Conservation (phyloP, 1,139 yeast genomes). For the Lodderomyces orthopsilosis region DNA sequence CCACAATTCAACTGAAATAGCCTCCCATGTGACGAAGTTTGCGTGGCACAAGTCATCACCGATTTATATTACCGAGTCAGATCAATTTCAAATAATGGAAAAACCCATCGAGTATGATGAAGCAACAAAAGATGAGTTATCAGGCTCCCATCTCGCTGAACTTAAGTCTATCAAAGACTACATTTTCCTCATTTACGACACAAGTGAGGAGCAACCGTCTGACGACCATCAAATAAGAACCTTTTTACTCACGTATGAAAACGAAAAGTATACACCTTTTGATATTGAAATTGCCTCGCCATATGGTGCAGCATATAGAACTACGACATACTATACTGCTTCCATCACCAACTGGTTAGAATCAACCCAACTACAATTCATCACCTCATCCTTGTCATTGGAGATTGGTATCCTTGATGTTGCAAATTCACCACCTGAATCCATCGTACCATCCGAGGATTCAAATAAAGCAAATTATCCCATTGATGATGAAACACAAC, state of each 20-base stretch:
- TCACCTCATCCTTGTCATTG: conserved; percentile 62
- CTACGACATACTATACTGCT: conserved; percentile 46
- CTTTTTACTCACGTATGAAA: conserved; percentile 1
- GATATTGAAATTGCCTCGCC: conserved; percentile 52
- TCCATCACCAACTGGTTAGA: conserved; percentile 44
- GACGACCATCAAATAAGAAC: conserved; percentile 20
- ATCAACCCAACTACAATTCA: conserved; percentile 28
- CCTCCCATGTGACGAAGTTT: conserved; percentile 13
- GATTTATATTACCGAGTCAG: conserved; percentile 7
- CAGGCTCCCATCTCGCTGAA: conserved; percentile 4
- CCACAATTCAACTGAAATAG: conserved; percentile 8
- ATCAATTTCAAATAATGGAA: conserved; percentile 5
- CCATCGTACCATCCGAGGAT: conserved; percentile 46
- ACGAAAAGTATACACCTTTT: conserved; percentile 10
- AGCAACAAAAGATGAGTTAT: conserved; percentile 5
- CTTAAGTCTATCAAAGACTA: conserved; percentile 4
- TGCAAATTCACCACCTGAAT: conserved; percentile 4
- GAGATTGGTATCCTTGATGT: conserved; percentile 42
- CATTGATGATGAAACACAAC: conserved; percentile 57
- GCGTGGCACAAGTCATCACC: conserved; percentile 17
- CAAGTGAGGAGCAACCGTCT: conserved; percentile 13
- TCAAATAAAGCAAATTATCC: conserved; percentile 71
- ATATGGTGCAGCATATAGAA: conserved; percentile 52
- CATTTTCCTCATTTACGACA: conserved; percentile 1
- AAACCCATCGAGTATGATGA: conserved; percentile 7